Conservation (phyloP, 805 yeast genomes). For the Yamadazyma endophytica region DNA sequence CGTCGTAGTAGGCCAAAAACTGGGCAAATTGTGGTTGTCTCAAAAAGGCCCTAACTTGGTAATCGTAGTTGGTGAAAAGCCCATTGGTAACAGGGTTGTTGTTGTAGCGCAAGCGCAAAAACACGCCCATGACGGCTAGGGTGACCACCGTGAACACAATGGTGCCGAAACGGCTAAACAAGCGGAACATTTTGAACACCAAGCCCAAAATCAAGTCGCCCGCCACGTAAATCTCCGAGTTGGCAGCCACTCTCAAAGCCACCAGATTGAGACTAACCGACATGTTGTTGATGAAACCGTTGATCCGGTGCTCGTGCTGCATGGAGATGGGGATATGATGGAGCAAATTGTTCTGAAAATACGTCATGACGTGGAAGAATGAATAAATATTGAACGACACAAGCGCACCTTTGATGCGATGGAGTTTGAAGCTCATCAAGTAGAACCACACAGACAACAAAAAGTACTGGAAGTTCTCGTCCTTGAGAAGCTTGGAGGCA, state of each 20-base stretch:
- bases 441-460: slow-evolving; percentile 27
- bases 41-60: slow-evolving; percentile 27
- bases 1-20: slow-evolving; percentile 2
- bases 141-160: slow-evolving; percentile 34
- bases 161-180: slow-evolving; percentile 19
- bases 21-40: slow-evolving; percentile 10
- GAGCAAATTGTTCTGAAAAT: slow-evolving; percentile 34
- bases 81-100: slow-evolving; percentile 27
- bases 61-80: slow-evolving; percentile 45
- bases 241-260: slow-evolving; percentile 36
- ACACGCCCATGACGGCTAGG: slow-evolving; percentile 22
- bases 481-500: slow-evolving; percentile 19
- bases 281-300: slow-evolving; percentile 24
- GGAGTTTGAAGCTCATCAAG: slow-evolving; percentile 24
- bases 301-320: slow-evolving; percentile 25
- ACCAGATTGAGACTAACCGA: slow-evolving; percentile 29
- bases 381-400: slow-evolving; percentile 34
- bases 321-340: slow-evolving; percentile 26
- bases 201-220: slow-evolving; percentile 18
- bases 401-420: slow-evolving; percentile 35
- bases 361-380: slow-evolving; percentile 33
- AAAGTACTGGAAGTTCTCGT: slow-evolving; percentile 39
- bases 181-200: slow-evolving; percentile 21
- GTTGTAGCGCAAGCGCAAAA: slow-evolving; percentile 33
- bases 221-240: slow-evolving; percentile 28